Evolutionary conservation across 169 alveolate species (phyloP).

Genomic region (Perkinsus marinus): DNA sequence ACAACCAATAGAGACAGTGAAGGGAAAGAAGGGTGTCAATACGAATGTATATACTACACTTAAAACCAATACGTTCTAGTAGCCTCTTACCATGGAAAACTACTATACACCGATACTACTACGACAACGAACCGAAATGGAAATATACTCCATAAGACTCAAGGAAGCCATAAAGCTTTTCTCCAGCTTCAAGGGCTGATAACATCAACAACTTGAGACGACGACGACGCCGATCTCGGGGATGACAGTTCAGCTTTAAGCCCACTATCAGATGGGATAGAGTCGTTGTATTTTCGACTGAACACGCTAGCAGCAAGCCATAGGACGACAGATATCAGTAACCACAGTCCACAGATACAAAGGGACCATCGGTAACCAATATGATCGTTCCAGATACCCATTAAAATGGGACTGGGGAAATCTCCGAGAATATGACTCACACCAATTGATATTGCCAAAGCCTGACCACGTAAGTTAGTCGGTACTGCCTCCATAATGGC

Average conservation of each 20-base stretch:
- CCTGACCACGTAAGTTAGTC: constrained; percentile 10
- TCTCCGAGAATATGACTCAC: constrained; percentile 18
- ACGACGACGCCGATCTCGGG: too few species aligned
- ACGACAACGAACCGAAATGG: too few species aligned
- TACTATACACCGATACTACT: too few species aligned
- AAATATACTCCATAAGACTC: too few species aligned
- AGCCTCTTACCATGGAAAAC: not conserved
- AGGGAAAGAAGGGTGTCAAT: not conserved
- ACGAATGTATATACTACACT: not conserved
- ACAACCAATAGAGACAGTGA: not conserved
- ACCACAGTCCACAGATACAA: not conserved
- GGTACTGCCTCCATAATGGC: constrained; percentile 11
- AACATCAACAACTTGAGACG: too few species aligned
- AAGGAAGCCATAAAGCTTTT: too few species aligned
- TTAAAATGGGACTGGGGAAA: constrained; percentile 16
- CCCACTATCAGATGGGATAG: too few species aligned
- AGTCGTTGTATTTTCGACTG: not conserved
- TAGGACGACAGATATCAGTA: not conserved
- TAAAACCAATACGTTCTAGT: not conserved
- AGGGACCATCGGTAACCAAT: not conserved
- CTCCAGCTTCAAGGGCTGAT: too few species aligned
- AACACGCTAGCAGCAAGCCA: not conserved
- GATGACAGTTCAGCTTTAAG: too few species aligned
- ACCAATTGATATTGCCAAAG: constrained; percentile 8
- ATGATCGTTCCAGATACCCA: constrained; percentile 1